phyloP scores from a whole-genome alignment of 148 eudicot genomes.

The Silene latifolia region DNA sequence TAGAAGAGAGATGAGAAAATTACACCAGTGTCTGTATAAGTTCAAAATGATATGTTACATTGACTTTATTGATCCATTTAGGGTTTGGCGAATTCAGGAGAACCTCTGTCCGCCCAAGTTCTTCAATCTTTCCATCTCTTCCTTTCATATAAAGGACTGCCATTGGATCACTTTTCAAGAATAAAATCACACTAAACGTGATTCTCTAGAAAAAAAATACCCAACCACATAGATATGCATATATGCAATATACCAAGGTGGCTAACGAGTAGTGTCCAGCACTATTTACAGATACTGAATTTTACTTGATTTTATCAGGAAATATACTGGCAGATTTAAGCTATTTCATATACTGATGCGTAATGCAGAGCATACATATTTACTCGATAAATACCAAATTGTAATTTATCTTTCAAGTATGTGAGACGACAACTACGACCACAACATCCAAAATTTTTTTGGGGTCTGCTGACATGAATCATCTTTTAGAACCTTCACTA shows the following conservation, averaged over 20 bases:
- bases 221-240: background rate
- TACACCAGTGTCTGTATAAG: constrained; percentile 87
- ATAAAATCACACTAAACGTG: constrained; percentile 13
- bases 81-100: constrained; percentile 78
- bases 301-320: background rate
- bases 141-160: constrained; percentile 72
- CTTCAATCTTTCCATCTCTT: constrained; percentile 85
- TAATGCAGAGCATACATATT: background rate
- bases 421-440: background rate
- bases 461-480: too few relatives aligned
- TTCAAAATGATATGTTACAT: constrained; percentile 77
- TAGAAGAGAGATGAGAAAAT: constrained; percentile 26
- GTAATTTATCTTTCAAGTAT: background rate
- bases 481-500: too few relatives aligned
- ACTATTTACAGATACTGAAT: background rate
- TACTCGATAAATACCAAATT: background rate
- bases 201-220: background rate
- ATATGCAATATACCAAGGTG: background rate
- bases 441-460: too few relatives aligned
- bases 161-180: constrained; percentile 92
- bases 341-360: background rate
- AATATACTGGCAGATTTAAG: background rate
- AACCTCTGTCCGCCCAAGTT: constrained; percentile 91
- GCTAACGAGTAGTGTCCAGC: background rate
- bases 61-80: constrained; percentile 72